Evolutionary conservation across 495 filamentous ascomycete species (phyloP).

Genomic region (Massariosphaeria phaeospora): DNA sequence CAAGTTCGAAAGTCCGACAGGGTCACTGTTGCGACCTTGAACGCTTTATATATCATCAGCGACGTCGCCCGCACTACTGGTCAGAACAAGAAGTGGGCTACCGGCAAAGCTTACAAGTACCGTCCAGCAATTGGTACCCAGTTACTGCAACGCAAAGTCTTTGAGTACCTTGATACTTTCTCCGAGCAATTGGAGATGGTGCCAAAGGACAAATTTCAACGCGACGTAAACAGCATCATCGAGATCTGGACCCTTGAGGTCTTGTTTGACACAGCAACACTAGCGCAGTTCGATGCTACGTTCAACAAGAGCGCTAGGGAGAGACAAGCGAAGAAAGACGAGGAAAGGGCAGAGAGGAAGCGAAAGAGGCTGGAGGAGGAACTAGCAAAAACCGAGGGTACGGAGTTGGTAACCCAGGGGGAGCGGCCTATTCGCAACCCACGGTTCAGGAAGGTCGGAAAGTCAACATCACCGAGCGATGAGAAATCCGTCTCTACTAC

Average conservation of each 20-base stretch:
- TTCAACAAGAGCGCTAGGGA: constrained; percentile 59
- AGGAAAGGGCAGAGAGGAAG: constrained; percentile 30
- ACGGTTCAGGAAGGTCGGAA: too few species aligned
- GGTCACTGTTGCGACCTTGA: constrained; percentile 44
- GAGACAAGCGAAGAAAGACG: constrained; percentile 36
- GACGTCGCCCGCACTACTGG: constrained; percentile 83
- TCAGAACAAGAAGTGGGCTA: constrained; percentile 59
- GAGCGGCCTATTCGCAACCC: too few species aligned
- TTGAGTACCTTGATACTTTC: constrained; percentile 74
- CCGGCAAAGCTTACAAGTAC: constrained; percentile 80
- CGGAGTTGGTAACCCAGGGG: too few species aligned
- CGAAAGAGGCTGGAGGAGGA: constrained; percentile 64
- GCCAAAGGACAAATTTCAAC: constrained; percentile 84
- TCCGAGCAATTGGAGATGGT: constrained; percentile 59
- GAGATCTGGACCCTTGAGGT: constrained; percentile 85
- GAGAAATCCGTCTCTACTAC: too few species aligned
- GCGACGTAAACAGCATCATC: constrained; percentile 67
- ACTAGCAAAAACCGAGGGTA: too few species aligned
- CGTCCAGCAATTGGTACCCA: constrained; percentile 77
- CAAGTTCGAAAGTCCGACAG: constrained; percentile 31
- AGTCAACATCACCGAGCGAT: too few species aligned
- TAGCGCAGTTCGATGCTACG: constrained; percentile 64
- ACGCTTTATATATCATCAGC: constrained; percentile 75
- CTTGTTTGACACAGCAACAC: constrained; percentile 71
- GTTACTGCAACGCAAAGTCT: constrained; percentile 63